phyloP scores from a whole-genome alignment of 2,329 filamentous ascomycete species.

The Celoporthe dispersa region DNA sequence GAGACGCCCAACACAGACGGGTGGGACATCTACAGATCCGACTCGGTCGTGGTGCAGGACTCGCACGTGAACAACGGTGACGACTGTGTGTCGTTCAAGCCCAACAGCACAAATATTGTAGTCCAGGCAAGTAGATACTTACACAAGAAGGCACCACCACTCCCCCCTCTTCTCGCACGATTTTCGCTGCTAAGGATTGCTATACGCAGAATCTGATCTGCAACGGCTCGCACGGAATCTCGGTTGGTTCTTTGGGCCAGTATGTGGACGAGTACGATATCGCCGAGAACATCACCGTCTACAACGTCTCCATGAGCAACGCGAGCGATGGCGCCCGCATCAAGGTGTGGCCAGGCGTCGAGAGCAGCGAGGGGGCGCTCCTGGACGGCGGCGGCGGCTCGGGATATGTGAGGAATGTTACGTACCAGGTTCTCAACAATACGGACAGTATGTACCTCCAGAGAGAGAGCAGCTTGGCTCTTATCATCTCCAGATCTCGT shows the following conservation, averaged over 20 bases:
- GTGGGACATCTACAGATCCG: conserved; percentile 49
- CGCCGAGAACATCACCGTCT: conserved; percentile 61
- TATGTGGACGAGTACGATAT: conserved; percentile 61
- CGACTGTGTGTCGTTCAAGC: conserved; percentile 68
- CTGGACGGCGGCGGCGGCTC: conserved; percentile 24
- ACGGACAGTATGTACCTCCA: conserved; percentile 55
- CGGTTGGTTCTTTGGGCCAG: conserved; percentile 64
- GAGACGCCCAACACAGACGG: conserved; percentile 54
- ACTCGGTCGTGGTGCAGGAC: conserved; percentile 60
- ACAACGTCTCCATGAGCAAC: conserved; percentile 52
- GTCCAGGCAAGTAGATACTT: conserved; percentile 54
- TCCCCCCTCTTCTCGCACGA: not conserved
- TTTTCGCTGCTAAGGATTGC: not conserved
- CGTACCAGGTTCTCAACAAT: conserved; percentile 62
- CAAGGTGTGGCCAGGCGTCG: conserved; percentile 56
- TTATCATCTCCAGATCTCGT: not conserved
- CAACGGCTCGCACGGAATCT: conserved; percentile 66
- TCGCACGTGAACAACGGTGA: conserved; percentile 62
- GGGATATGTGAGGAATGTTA: conserved; percentile 37
- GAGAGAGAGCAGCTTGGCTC: not conserved
- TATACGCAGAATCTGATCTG: conserved; percentile 61
- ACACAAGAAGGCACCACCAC: conserved; percentile 39
- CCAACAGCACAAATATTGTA: conserved; percentile 63
- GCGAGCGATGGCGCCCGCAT: conserved; percentile 63
- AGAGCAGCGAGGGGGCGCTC: conserved; percentile 18